These are phyloP conservation scores for Physcomitrellopsis africana DNA, from an alignment of 225 moss, liverwort and hornwort species.

Conservation along the genomic window DNA sequence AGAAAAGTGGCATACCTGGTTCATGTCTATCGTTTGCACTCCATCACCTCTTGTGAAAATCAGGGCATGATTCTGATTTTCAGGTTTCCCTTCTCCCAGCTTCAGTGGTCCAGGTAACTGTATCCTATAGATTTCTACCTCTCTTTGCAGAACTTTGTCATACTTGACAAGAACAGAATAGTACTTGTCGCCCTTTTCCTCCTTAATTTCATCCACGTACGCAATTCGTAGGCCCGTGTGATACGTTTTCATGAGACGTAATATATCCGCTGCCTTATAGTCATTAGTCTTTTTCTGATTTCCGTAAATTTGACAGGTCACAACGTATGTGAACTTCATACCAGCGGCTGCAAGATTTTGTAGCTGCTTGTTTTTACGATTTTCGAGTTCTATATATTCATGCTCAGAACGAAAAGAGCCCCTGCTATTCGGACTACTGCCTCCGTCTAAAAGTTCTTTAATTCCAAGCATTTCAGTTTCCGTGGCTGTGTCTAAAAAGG, in stretches of 20 bases:
- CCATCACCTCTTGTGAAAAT: conserved; percentile 96
- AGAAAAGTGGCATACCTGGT: conserved; percentile 62
- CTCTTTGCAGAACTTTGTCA: conserved; percentile 52
- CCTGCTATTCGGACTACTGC: conserved; percentile 50
- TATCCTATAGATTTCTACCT: conserved; percentile 92
- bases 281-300: conserved; percentile 58
- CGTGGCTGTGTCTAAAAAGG: conserved; percentile 72
- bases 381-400: conserved; percentile 31
- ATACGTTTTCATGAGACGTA: conserved; percentile 71
- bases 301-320: conserved; percentile 95
- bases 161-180: conserved; percentile 88
- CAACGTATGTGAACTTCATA: conserved; percentile 95
- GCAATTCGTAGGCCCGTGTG: conserved; percentile 67
- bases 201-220: conserved; percentile 66
- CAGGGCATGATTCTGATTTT: conserved; percentile 96
- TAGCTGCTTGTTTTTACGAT: conserved; percentile 34
- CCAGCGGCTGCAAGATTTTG: conserved; percentile 65
- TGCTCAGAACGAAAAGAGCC: conserved; percentile 46
- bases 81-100: conserved; percentile 98
- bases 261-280: conserved; percentile 71
- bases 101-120: conserved; percentile 86
- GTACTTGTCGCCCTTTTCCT: conserved; percentile 31
- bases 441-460: conserved; percentile 61
- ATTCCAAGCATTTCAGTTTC: conserved; percentile 59
- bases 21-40: conserved; percentile 98